Evolutionary conservation across 208 protist species (phyloP), one percentile per base, ranked within the genome.

Genomic region (Cochliopodium minus): DNA sequence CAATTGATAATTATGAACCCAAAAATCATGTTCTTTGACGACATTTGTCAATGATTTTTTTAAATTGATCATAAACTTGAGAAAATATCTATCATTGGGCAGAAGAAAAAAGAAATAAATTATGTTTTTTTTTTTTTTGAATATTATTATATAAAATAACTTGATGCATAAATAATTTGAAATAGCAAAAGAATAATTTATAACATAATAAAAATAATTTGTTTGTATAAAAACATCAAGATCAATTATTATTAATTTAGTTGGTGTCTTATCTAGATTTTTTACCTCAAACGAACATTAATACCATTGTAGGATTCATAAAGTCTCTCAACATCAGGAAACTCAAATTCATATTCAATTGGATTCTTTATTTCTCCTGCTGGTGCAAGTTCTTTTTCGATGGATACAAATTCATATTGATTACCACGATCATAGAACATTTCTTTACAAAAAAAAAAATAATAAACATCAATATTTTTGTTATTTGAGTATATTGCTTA

Each of bases 1-100:
- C 2, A 3, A 42, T 28, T 42, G 35, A 25, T 6, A 54, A 17
- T 58, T 32, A 42, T 58, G 53, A 3, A 59, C 36, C 54, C 54
- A 59, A 30, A 59, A 59, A 17, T 59, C 54, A 26, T 45, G 42
- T 51, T 59, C 54, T 20, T 59, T 49, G 1, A 59, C 34, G 32
- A 59, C 29, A 10, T 30, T 29, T 6, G 25, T 28, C n/a, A 52
- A 5, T 7, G 32, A 32, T n/a, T 35, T n/a, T 25, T 13, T 38
- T n/a, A 59, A 10, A 32, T 29, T 59, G 0, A 59, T 35, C 28
- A 30, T 49, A 15, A 59, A 49, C 10, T 29, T 45, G 43, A n/a
- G n/a, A n/a, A n/a, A n/a, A n/a, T n/a, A n/a, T n/a, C n/a, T n/a
- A n/a, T n/a, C n/a, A n/a, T n/a, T n/a, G n/a, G n/a, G n/a, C n/a